These are phyloP conservation scores for Iberis amara DNA, from an alignment of 441 rosid genomes.

Conservation along the genomic window DNA sequence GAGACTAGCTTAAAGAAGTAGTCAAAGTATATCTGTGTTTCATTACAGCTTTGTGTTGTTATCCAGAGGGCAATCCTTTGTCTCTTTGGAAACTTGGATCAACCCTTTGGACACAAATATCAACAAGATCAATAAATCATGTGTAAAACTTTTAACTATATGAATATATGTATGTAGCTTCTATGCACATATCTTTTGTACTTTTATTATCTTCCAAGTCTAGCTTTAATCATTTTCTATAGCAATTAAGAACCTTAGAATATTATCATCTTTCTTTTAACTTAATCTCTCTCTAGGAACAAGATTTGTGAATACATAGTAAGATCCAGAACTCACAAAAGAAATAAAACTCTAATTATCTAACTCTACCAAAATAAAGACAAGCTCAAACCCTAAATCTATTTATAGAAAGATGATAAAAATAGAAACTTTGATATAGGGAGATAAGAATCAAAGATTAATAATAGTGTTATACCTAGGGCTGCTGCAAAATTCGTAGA, in stretches of 20 bases:
- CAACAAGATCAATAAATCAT: constrained; percentile 3
- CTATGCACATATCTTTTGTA: constrained; percentile 11
- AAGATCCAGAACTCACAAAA: not conserved
- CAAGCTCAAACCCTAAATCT: constrained; percentile 16
- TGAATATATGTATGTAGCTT: not conserved
- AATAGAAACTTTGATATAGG: not conserved
- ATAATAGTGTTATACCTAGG: constrained; percentile 40
- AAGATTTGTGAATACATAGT: constrained; percentile 3
- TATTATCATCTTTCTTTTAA: constrained; percentile 9
- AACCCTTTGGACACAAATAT: constrained; percentile 13
- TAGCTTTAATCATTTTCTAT: constrained; percentile 24
- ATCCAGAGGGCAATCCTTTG: constrained; percentile 28
- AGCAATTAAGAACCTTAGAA: constrained; percentile 12
- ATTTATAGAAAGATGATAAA: not conserved
- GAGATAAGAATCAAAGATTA: not conserved
- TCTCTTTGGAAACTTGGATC: constrained; percentile 25
- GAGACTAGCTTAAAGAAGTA: constrained; percentile 18
- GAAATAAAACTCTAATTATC: constrained; percentile 35
- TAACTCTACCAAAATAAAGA: constrained; percentile 28
- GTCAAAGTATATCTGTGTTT: constrained; percentile 18
- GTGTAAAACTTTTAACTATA: constrained; percentile 9
- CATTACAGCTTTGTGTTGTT: constrained; percentile 23
- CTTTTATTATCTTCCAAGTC: constrained; percentile 8
- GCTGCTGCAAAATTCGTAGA: constrained; percentile 79
- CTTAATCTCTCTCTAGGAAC: constrained; percentile 16